Percentiles rank a stretch among this genome's conserved stretches.
phyloP scores from a whole-genome alignment of 352 stramenopile genomes.

The Globisporangium spiculum region DNA sequence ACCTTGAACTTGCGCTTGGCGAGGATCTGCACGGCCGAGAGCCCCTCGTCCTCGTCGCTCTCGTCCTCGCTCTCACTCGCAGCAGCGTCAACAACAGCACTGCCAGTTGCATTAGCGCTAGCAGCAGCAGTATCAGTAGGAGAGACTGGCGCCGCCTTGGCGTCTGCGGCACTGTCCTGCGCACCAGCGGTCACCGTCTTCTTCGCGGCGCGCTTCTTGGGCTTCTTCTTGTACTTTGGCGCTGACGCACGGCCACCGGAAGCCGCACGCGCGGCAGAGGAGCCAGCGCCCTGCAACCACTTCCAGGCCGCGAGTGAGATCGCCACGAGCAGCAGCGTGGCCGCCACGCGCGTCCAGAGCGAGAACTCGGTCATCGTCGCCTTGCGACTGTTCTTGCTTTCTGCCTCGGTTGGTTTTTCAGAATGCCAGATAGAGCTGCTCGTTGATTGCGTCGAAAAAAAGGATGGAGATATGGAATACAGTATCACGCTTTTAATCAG shows the following conservation, averaged over 20 bases:
- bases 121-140: background rate
- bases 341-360: constrained; percentile 30
- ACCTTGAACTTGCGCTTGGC: constrained; percentile 60
- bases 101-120: background rate
- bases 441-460: too few species aligned
- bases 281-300: constrained; percentile 22
- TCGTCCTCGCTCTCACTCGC: constrained; percentile 26
- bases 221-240: constrained; percentile 34
- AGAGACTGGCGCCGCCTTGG: background rate
- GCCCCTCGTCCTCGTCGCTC: constrained; percentile 55
- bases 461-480: too few species aligned
- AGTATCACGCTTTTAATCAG: too few species aligned
- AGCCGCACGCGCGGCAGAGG: background rate
- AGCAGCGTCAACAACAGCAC: background rate
- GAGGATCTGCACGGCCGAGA: constrained; percentile 59
- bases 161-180: too few species aligned
- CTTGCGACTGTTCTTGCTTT: background rate
- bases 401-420: background rate
- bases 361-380: constrained; percentile 30
- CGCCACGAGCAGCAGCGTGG: constrained; percentile 40
- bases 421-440: background rate
- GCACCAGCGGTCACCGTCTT: constrained; percentile 19
- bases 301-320: constrained; percentile 40
- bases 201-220: constrained; percentile 45
- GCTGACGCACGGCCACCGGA: background rate